Base-by-base conservation (phyloP, 2,329 filamentous ascomycete species). In the Xylogone sp. region DNA sequence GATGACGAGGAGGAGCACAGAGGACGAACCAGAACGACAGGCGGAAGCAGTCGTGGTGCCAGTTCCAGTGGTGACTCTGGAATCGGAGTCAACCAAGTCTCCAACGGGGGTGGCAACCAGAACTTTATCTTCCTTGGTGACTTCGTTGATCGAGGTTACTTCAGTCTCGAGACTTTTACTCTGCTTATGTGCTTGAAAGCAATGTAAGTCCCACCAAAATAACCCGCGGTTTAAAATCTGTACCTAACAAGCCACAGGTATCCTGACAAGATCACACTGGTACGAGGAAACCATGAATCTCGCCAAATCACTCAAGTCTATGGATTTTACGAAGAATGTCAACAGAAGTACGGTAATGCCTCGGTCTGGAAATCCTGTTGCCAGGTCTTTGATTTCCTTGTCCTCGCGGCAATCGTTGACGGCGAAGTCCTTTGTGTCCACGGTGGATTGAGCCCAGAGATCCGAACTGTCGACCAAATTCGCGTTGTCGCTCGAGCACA, bases 331-430 rank as follows among this genome's bases (percentile, higher is more conserved):
- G 86, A 89, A 64, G 86, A 90, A 65, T 90, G 86, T 64, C 78
- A 87, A 59, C 83, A 85, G 59, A 90, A 90, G 66, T 90, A 90
- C 62, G 86, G 86, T 54, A 89, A 88, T 67, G 86, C 86, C 6
- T 87, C 84, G 27, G 86, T 90, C 49, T 90, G 86, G 86, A 89
- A 89, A 69, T 86, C 84, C 48, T 89, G 87, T 68, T 89, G 86
- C 61, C 86, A 89, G 68, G 83, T 90, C 43, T 90, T 90, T 63
- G 86, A 90, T 68, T 90, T 88, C 66, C 81, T 90, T 57, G 85
- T 86, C 18, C 76, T 89, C 52, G 86, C 85, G 50, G 86, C 86
- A 48, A 81, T 88, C 61, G 86, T 89, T 58, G 86, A 89, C 62
- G 86, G 86, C 62, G 84, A 86, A 65, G 84, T 89, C 49, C 77